Conservation (phyloP, 2,329 filamentous ascomycete genomes). For the Fusarium subglutinans region DNA sequence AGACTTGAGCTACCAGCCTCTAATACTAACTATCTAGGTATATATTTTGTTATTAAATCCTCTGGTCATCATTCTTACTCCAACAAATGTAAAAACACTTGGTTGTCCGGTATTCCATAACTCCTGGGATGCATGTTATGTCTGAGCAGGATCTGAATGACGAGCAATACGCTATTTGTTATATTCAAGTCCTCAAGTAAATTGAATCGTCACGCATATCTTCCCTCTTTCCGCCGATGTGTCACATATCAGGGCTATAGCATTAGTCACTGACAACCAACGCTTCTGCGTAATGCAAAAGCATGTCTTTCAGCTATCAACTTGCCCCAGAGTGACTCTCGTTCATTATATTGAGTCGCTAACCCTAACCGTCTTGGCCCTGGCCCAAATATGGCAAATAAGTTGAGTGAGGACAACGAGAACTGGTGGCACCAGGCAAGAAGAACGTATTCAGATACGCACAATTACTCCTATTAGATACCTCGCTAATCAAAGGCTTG, state of each 20-base stretch:
- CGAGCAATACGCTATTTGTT: background rate
- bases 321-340: background rate
- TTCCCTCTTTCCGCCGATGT: background rate
- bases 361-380: background rate
- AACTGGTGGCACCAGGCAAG: background rate
- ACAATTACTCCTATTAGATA: background rate
- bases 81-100: background rate
- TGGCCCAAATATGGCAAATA: background rate
- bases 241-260: background rate
- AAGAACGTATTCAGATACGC: background rate
- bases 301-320: background rate
- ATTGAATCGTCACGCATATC: background rate
- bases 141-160: background rate
- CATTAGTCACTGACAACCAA: background rate
- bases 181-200: too few relatives aligned
- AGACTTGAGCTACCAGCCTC: background rate
- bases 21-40: background rate
- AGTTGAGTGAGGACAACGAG: too few relatives aligned
- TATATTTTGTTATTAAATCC: background rate
- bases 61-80: background rate
- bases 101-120: slow-evolving; percentile 5
- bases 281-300: background rate
- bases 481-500: background rate
- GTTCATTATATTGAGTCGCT: background rate
- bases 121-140: slow-evolving; percentile 4